phyloP scores from a whole-genome alignment of 495 filamentous ascomycete species.

The Oidiodendron maius region DNA sequence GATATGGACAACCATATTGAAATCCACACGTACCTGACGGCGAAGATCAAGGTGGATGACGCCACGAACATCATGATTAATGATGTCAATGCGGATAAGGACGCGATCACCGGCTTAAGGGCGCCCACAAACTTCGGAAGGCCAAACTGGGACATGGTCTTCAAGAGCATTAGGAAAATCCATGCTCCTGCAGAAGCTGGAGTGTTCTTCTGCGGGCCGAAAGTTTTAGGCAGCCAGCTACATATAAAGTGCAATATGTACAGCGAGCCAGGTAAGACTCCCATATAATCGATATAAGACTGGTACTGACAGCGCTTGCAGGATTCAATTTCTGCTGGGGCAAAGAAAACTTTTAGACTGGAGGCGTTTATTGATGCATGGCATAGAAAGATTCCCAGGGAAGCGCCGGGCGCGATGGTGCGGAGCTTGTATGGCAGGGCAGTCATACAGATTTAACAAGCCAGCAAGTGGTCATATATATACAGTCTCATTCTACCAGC shows the following conservation, averaged over 20 bases:
- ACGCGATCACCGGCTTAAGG: slow-evolving; percentile 68
- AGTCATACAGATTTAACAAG: too few species aligned
- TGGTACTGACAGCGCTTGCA: slow-evolving; percentile 16
- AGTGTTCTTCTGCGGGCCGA: slow-evolving; percentile 77
- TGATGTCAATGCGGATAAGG: slow-evolving; percentile 71
- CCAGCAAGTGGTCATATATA: too few species aligned
- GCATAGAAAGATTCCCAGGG: not conserved
- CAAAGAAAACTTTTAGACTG: slow-evolving; percentile 66
- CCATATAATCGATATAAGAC: not conserved
- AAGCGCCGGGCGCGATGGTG: not conserved
- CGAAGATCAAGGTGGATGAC: slow-evolving; percentile 73
- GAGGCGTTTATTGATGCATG: not conserved
- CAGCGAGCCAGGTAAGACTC: slow-evolving; percentile 55
- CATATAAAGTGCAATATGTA: slow-evolving; percentile 76
- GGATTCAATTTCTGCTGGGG: slow-evolving; percentile 45
- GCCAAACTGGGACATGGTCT: slow-evolving; percentile 77
- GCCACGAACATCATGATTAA: slow-evolving; percentile 83
- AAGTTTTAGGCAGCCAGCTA: slow-evolving; percentile 59
- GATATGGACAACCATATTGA: slow-evolving; percentile 76
- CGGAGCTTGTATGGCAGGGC: too few species aligned
- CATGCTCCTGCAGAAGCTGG: slow-evolving; percentile 66
- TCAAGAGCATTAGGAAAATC: slow-evolving; percentile 66
- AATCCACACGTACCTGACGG: slow-evolving; percentile 69
- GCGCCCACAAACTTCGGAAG: slow-evolving; percentile 73
- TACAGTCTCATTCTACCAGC: too few species aligned